These are phyloP conservation scores for Dendrobium huoshanense DNA, from an alignment of 106 monocot genomes.

Conservation along the genomic window DNA sequence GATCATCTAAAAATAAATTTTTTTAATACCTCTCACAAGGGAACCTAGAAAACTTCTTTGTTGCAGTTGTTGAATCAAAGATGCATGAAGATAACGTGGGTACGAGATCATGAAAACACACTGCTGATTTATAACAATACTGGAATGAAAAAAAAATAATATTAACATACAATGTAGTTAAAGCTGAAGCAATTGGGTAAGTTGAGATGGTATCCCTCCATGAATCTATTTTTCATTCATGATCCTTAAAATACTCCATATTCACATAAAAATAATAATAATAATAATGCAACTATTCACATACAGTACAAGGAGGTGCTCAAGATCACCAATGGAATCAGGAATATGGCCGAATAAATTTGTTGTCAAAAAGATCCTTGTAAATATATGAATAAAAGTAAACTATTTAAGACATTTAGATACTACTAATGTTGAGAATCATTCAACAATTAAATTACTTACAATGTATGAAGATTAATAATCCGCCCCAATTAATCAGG, in stretches of 20 bases:
- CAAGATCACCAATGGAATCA: conserved; percentile 81
- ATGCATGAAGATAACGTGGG: conserved; percentile 40
- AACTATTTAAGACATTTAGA: neutral
- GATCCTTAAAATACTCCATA: conserved; percentile 38
- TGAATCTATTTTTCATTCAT: conserved; percentile 81
- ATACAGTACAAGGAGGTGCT: conserved; percentile 94
- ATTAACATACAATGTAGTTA: conserved; percentile 60
- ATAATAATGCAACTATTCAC: neutral
- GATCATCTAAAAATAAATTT: neutral
- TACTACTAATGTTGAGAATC: neutral
- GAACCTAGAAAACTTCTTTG: conserved; percentile 76
- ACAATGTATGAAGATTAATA: conserved; percentile 93
- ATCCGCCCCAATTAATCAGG: conserved; percentile 75
- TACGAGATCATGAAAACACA: neutral
- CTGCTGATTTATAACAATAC: neutral
- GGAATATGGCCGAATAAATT: conserved; percentile 76
- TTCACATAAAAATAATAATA: neutral
- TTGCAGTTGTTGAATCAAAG: conserved; percentile 83
- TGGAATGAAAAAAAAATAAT: neutral
- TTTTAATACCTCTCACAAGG: conserved; percentile 54
- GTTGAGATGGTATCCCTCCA: conserved; percentile 72
- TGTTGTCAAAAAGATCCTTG: conserved; percentile 84
- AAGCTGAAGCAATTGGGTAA: conserved; percentile 80
- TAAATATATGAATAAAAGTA: neutral
- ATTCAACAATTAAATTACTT: conserved; percentile 15